Conservation (phyloP, 2,329 filamentous ascomycete genomes). For the Aspergillus sp. region DNA sequence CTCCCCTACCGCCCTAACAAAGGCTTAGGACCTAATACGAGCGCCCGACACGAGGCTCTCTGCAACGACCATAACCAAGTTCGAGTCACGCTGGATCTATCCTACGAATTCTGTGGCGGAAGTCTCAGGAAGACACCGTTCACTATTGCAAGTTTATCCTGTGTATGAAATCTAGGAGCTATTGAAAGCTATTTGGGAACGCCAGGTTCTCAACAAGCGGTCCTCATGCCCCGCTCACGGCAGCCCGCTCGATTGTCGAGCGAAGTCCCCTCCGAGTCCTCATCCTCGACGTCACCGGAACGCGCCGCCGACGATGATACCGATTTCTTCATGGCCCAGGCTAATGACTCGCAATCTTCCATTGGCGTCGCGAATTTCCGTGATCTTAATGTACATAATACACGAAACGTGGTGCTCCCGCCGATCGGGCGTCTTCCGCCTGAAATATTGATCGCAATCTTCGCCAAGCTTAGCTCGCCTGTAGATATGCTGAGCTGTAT, state of each 20-base stretch:
- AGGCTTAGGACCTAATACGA: too few relatives aligned
- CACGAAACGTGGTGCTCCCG: conserved; percentile 27
- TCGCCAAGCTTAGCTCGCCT: conserved; percentile 73
- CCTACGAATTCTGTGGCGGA: neutral
- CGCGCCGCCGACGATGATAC: conserved; percentile 77
- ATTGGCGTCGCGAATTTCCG: conserved; percentile 74
- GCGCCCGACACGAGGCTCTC: too few relatives aligned
- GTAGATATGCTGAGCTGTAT: conserved; percentile 80
- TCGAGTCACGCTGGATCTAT: too few relatives aligned
- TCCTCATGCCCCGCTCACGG: conserved; percentile 34
- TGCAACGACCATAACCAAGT: too few relatives aligned
- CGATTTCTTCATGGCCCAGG: conserved; percentile 78
- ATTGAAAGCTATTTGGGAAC: neutral
- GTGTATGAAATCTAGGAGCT: neutral
- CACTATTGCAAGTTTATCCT: neutral
- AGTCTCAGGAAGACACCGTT: neutral
- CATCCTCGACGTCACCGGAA: conserved; percentile 42
- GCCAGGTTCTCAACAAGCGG: neutral
- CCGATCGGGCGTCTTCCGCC: conserved; percentile 83
- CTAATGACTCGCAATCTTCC: conserved; percentile 90
- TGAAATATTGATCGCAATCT: conserved; percentile 91
- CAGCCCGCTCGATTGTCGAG: conserved; percentile 32
- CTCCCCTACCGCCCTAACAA: neutral
- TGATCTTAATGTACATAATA: conserved; percentile 64
- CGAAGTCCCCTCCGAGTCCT: conserved; percentile 39